Base-by-base conservation (phyloP, 176 grass and related monocot species). In the Zea luxurians region DNA sequence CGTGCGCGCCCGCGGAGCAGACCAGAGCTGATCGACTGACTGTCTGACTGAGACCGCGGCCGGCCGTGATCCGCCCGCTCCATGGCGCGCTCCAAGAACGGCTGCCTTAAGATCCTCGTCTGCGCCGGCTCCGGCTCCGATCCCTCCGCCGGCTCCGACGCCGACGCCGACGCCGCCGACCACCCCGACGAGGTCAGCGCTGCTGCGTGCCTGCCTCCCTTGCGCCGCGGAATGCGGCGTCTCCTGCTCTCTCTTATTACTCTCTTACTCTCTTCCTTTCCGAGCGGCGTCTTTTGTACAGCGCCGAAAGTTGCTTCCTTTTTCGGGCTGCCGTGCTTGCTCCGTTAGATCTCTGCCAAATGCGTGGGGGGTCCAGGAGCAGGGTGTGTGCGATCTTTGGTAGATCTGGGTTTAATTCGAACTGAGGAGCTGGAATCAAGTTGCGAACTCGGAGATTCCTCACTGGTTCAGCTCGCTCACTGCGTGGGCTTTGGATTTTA, bases 21-120 rank as follows among this genome's bases (percentile, higher is more conserved):
- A 57, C 13, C 42, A 12, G 55, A 53, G 61, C 71, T n/a, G 43
- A 40, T 52, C 18, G 59, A 12, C 16, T 78, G 35, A 70, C 76
- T 43, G 66, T 65, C 77, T 86, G 49, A 66, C 48, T 72, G 21
- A 60, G 61, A 37, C 71, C 17, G 48, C 70, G 35, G 71, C 71
- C 38, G 10, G 73, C 3, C 38, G 86, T 42, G 45, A 53, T 42
- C 70, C 38, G 47, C 17, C 60, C 36, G 48, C 58, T 6, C 65
- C 9, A 93, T 93, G 91, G 75, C 87, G 64, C 89, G 70, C 41
- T 64, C 84, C 53, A 84, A 84, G 84, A 93, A 68, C 78, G 82
- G 81, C 43, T 93, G 91, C 84, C 88, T 93, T 74, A 93, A 87
- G 84, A 89, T 93, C 91, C 87, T 93, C 53, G 47, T 43, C 79